Evolutionary conservation across 805 yeast genomes (phyloP).

Genomic region (Starmerella bacillaris): DNA sequence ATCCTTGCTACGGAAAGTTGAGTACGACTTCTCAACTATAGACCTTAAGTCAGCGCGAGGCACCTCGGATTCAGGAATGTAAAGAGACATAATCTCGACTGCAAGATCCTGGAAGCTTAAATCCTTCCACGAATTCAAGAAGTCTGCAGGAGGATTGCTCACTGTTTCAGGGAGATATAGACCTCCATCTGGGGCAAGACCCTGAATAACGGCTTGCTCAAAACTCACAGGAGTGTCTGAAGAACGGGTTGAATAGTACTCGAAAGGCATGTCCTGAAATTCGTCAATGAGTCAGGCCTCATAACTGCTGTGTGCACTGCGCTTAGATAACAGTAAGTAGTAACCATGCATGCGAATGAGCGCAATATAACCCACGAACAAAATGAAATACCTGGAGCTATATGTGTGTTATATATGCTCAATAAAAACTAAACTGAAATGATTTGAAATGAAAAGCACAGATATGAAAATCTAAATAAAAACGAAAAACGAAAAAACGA

Average conservation of each 20-base stretch:
- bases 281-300: neutral
- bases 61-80: slow-evolving; percentile 56
- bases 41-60: slow-evolving; percentile 45
- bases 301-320: too few relatives aligned
- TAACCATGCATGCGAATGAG: too few relatives aligned
- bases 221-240: slow-evolving; percentile 21
- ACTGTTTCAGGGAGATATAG: slow-evolving; percentile 72
- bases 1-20: slow-evolving; percentile 75
- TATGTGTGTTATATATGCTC: too few relatives aligned
- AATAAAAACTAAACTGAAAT: too few relatives aligned
- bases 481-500: too few relatives aligned
- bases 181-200: slow-evolving; percentile 94
- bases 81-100: slow-evolving; percentile 63
- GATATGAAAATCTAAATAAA: too few relatives aligned
- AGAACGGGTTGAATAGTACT: slow-evolving; percentile 27
- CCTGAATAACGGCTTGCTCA: slow-evolving; percentile 33
- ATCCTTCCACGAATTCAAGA: slow-evolving; percentile 50
- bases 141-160: slow-evolving; percentile 44
- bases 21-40: slow-evolving; percentile 55
- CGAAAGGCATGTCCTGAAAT: slow-evolving; percentile 13
- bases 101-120: slow-evolving; percentile 75
- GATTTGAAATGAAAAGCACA: too few relatives aligned
- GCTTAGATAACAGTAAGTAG: too few relatives aligned
- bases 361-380: too few relatives aligned
- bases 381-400: too few relatives aligned